phyloP scores from a whole-genome alignment of 225 moss, liverwort and hornwort species.

The Pleurozium schreberi region DNA sequence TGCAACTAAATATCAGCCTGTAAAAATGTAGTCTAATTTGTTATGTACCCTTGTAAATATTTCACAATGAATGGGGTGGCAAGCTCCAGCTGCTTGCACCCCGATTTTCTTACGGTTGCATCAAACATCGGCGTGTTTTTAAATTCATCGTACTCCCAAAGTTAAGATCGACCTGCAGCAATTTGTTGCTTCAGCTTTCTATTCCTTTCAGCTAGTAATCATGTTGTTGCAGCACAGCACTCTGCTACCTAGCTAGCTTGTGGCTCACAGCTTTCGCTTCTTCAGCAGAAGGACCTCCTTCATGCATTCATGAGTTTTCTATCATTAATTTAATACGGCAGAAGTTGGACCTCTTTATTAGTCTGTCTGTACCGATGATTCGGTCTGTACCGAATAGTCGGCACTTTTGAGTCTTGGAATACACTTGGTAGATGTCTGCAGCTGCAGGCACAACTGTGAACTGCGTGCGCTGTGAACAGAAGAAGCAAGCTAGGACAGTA shows the following conservation, averaged over 20 bases:
- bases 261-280: conserved; percentile 27
- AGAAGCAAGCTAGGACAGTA: too few species aligned
- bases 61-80: neutral
- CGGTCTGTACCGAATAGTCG: neutral
- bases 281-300: neutral
- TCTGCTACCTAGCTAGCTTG: conserved; percentile 50
- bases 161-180: conserved; percentile 48
- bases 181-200: conserved; percentile 50
- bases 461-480: neutral
- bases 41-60: neutral
- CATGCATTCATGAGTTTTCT: neutral
- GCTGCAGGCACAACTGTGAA: neutral
- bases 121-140: conserved; percentile 27
- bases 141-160: conserved; percentile 51
- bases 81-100: neutral
- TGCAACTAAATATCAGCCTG: neutral
- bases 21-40: neutral
- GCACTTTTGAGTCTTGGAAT: too few species aligned
- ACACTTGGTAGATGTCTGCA: neutral
- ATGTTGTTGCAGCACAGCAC: conserved; percentile 67
- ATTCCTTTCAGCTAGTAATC: conserved; percentile 35
- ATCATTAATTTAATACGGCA: neutral
- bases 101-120: neutral
- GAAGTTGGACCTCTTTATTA: too few species aligned
- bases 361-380: neutral